Percentiles rank a stretch among this genome's conserved stretches.
Evolutionary conservation across 2,329 filamentous ascomycete genomes (phyloP).

Genomic region (Ophiostoma montium): DNA sequence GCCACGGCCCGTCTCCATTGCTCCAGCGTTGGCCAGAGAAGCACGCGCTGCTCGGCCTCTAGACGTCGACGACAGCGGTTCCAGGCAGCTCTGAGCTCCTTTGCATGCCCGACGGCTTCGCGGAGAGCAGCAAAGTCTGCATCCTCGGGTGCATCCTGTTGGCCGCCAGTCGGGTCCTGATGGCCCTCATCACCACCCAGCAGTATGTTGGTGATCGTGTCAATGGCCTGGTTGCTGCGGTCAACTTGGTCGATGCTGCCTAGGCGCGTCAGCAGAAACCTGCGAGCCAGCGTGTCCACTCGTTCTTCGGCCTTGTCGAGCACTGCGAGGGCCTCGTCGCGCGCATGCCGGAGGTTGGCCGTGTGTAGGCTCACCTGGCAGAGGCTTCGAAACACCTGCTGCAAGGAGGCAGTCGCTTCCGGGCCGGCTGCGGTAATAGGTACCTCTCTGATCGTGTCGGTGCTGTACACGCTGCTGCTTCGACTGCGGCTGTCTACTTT

Average conservation of each 20-base stretch:
- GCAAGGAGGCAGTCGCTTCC: background rate
- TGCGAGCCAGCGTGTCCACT: background rate
- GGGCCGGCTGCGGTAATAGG: background rate
- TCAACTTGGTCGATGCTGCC: background rate
- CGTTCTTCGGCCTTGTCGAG: background rate
- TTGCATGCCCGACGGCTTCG: background rate
- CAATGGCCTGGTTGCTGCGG: background rate
- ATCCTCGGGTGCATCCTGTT: background rate
- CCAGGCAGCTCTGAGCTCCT: background rate
- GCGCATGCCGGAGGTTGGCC: constrained; percentile 1
- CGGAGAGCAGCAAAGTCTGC: background rate
- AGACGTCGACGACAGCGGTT: background rate
- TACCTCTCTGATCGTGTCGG: background rate
- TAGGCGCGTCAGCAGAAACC: constrained; percentile 1
- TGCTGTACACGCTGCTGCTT: constrained; percentile 6
- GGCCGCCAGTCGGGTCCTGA: background rate
- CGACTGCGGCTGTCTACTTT: background rate
- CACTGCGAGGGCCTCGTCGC: background rate
- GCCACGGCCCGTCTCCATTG: constrained; percentile 1
- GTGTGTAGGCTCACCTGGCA: constrained; percentile 4
- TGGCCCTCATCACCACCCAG: background rate
- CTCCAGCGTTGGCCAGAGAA: background rate
- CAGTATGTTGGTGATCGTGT: background rate
- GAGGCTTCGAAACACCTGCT: background rate
- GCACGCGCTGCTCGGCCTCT: background rate